Evolutionary conservation across 768 basidiomycete species (phyloP).

Genomic region (Phylloporus sp.): DNA sequence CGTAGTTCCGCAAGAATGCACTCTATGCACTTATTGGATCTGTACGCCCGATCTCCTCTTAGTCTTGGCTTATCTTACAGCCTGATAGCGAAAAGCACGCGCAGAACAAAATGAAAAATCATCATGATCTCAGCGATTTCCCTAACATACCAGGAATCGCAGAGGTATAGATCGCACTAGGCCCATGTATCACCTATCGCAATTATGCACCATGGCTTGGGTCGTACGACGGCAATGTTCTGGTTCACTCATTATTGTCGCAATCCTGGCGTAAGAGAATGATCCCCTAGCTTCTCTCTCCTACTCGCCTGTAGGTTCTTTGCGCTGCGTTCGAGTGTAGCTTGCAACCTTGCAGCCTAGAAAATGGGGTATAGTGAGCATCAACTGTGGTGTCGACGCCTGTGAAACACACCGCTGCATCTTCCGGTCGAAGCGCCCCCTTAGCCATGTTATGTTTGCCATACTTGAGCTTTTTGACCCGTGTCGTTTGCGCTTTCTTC

Average conservation of each 20-base stretch:
- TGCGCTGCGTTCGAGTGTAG: conserved; percentile 50
- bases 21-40: conserved; percentile 70
- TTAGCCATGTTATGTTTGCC: conserved; percentile 90
- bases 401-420: conserved; percentile 62
- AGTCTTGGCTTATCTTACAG: neutral
- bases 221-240: conserved; percentile 10
- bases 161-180: conserved; percentile 9
- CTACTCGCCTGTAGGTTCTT: conserved; percentile 28
- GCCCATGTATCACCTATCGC: conserved; percentile 21
- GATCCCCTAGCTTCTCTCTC: conserved; percentile 20
- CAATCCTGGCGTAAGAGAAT: conserved; percentile 19
- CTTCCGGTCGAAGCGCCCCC: conserved; percentile 76
- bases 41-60: conserved; percentile 40
- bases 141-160: conserved; percentile 1
- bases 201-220: conserved; percentile 16
- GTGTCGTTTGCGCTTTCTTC: conserved; percentile 34
- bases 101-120: conserved; percentile 53
- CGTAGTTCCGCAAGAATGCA: conserved; percentile 82
- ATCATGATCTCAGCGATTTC: conserved; percentile 22
- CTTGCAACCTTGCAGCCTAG: conserved; percentile 68
- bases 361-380: neutral
- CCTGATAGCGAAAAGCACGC: conserved; percentile 60
- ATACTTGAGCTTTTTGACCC: conserved; percentile 52
- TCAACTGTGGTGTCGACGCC: neutral
- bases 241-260: conserved; percentile 3